Conservation (phyloP, 2,329 filamentous ascomycete genomes). For the Nemania sp. region DNA sequence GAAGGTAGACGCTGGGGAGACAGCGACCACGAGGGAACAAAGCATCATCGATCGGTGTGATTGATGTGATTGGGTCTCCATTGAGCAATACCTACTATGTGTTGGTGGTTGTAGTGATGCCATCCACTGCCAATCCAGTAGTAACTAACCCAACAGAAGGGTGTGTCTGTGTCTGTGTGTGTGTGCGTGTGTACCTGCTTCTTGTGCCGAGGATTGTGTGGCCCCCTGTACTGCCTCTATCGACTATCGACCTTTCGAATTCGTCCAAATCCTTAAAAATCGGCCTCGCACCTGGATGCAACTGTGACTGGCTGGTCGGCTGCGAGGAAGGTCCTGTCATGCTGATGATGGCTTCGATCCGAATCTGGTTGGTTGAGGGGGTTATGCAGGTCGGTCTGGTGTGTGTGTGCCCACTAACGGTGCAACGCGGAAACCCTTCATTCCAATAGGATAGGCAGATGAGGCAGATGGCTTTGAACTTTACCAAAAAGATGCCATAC, state of each 20-base stretch:
- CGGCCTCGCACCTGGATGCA: slow-evolving; percentile 42
- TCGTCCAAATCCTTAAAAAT: slow-evolving; percentile 32
- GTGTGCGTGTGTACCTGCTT: slow-evolving; percentile 47
- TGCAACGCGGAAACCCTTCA: slow-evolving; percentile 31
- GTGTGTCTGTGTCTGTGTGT: slow-evolving; percentile 2
- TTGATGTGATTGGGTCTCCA: slow-evolving; percentile 41
- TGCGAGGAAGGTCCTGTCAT: slow-evolving; percentile 38
- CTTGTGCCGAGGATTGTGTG: slow-evolving; percentile 42
- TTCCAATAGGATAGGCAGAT: slow-evolving; percentile 42
- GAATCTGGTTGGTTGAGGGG: slow-evolving; percentile 42
- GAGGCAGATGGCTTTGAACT: slow-evolving; percentile 12
- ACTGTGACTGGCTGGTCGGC: slow-evolving; percentile 46
- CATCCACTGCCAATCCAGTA: no score
- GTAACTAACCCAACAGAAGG: slow-evolving; percentile 18
- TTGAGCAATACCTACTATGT: slow-evolving; percentile 32
- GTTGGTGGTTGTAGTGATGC: slow-evolving; percentile 33
- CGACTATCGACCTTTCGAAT: slow-evolving; percentile 32
- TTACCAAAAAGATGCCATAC: slow-evolving; percentile 37
- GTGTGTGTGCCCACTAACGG: slow-evolving; percentile 45
- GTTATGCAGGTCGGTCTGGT: slow-evolving; percentile 39
- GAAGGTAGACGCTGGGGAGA: slow-evolving; percentile 11
- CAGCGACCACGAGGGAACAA: slow-evolving; percentile 28
- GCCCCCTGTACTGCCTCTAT: slow-evolving; percentile 37
- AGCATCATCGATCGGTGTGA: no score
- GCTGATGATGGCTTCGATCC: slow-evolving; percentile 41